phyloP scores from a whole-genome alignment of 768 basidiomycete species.

The Hirschioporus abietinus region DNA sequence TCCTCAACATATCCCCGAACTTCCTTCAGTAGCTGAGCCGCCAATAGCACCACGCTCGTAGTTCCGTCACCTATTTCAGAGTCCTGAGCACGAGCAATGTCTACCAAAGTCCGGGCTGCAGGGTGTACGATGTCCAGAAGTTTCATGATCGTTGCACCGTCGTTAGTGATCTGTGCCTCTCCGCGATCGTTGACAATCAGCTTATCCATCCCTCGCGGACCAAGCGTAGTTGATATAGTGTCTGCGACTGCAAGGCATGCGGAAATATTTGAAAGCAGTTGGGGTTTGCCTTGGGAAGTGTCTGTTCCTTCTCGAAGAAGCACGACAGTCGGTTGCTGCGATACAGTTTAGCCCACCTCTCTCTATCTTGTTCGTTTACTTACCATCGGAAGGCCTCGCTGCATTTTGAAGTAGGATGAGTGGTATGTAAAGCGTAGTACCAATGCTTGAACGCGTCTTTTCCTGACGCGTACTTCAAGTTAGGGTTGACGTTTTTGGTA shows the following conservation, averaged over 20 bases:
- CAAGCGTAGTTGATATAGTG: conserved; percentile 91
- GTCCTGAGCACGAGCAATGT: conserved; percentile 97
- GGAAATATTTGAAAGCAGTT: conserved; percentile 91
- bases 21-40: conserved; percentile 93
- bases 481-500: conserved; percentile 3
- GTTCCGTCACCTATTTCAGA: conserved; percentile 99
- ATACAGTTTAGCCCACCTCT: conserved; percentile 13
- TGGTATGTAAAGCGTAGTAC: background rate
- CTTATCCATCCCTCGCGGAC: conserved; percentile 98
- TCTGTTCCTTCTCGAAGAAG: conserved; percentile 96
- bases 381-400: conserved; percentile 79
- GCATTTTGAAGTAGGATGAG: conserved; percentile 51
- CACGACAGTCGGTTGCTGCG: conserved; percentile 94
- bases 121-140: conserved; percentile 97
- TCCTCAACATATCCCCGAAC: conserved; percentile 90
- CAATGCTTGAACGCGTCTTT: background rate
- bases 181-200: conserved; percentile 91
- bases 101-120: conserved; percentile 94
- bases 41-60: conserved; percentile 91
- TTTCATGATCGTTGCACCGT: conserved; percentile 98
- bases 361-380: background rate
- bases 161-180: conserved; percentile 98
- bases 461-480: conserved; percentile 1
- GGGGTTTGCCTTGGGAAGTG: conserved; percentile 88
- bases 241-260: conserved; percentile 93